Percentiles rank a stretch among this genome's conserved stretches.
These are phyloP conservation scores for Atkinsonella texensis DNA, from an alignment of 2,329 filamentous ascomycete species.

Conservation along the genomic window DNA sequence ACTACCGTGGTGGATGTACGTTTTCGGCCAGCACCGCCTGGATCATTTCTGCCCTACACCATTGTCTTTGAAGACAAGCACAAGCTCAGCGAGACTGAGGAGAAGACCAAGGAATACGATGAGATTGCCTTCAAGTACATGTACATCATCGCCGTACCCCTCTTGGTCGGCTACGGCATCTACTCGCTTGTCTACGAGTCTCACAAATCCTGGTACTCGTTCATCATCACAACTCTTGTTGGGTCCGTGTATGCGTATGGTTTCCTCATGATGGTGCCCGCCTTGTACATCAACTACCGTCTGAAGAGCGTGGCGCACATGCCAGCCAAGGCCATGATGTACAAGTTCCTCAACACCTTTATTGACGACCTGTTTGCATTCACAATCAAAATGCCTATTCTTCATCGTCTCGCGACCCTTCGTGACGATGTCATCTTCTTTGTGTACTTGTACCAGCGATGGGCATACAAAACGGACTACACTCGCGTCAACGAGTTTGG, in stretches of 20 bases:
- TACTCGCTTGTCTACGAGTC: slow-evolving; percentile 89
- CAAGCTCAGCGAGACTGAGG: slow-evolving; percentile 84
- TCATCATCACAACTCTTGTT: slow-evolving; percentile 87
- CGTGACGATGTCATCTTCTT: slow-evolving; percentile 98
- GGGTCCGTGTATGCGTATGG: slow-evolving; percentile 96
- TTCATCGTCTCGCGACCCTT: slow-evolving; percentile 85
- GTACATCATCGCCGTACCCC: slow-evolving; percentile 80
- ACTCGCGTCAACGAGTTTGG: slow-evolving; percentile 93
- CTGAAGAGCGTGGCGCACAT: slow-evolving; percentile 94
- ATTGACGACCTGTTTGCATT: slow-evolving; percentile 98
- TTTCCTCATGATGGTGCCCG: slow-evolving; percentile 98
- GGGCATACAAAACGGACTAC: slow-evolving; percentile 85
- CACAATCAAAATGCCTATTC: slow-evolving; percentile 96
- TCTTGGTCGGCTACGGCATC: slow-evolving; percentile 75
- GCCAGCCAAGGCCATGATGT: slow-evolving; percentile 92
- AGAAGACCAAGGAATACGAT: slow-evolving; percentile 98
- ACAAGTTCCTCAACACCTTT: slow-evolving; percentile 98
- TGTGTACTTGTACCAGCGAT: slow-evolving; percentile 89
- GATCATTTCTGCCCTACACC: slow-evolving; percentile 64
- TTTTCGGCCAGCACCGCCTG: slow-evolving; percentile 54
- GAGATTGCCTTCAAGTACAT: slow-evolving; percentile 96
- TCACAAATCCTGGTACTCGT: slow-evolving; percentile 98
- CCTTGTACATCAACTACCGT: slow-evolving; percentile 97
- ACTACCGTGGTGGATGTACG: slow-evolving; percentile 90
- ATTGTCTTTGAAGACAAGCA: slow-evolving; percentile 93